These are phyloP conservation scores for Agaricus subrufescens DNA, from an alignment of 768 basidiomycete genomes.

Conservation along the genomic window DNA sequence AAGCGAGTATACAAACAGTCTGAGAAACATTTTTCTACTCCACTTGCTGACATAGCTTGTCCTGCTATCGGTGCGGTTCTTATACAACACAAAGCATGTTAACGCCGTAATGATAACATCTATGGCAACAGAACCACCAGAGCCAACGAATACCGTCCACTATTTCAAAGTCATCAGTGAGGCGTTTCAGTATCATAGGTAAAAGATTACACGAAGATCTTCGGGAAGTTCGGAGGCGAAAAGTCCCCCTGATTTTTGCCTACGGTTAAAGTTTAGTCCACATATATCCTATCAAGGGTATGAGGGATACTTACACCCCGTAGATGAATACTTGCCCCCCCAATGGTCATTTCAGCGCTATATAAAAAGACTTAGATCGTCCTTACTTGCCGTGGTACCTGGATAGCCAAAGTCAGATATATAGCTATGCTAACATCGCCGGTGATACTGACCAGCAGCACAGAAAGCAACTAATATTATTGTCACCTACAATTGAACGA, in stretches of 20 bases:
- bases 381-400: neutral
- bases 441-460: neutral
- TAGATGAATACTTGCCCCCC: neutral
- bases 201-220: neutral
- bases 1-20: constrained; percentile 25
- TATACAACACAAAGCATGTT: constrained; percentile 27
- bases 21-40: constrained; percentile 22
- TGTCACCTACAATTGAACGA: neutral
- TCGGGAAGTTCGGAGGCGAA: neutral
- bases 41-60: constrained; percentile 14
- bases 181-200: too few species aligned
- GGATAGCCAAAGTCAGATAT: neutral
- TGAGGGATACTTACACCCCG: neutral
- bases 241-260: neutral
- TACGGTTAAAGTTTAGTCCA: neutral
- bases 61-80: constrained; percentile 18
- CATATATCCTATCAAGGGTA: too few species aligned
- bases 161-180: constrained; percentile 1
- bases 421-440: neutral
- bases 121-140: constrained; percentile 23
- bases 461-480: neutral
- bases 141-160: constrained; percentile 28
- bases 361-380: neutral
- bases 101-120: constrained; percentile 25
- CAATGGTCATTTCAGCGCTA: neutral